Evolutionary conservation across 2,329 filamentous ascomycete species (phyloP).

Genomic region (Scedosporium minutisporum): DNA sequence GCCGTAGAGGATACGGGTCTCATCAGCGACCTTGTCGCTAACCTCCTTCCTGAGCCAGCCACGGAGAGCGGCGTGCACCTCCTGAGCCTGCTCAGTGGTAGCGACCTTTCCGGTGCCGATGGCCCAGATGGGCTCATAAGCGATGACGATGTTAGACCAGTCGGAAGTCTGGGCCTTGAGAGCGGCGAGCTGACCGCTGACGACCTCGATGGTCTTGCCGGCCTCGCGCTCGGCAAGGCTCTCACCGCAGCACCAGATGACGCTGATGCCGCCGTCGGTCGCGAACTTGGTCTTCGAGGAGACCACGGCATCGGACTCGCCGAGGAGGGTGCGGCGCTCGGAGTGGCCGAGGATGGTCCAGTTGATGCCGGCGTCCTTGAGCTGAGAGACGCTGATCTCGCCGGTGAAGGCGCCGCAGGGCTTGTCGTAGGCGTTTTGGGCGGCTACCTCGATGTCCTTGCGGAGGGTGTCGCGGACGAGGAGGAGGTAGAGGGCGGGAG

Average conservation of each 20-base stretch:
- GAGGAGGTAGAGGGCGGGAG: slow-evolving; percentile 82
- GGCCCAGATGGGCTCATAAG: slow-evolving; percentile 98
- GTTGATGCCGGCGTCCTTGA: slow-evolving; percentile 77
- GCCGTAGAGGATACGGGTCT: slow-evolving; percentile 91
- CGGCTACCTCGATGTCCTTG: slow-evolving; percentile 70
- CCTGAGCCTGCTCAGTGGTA: slow-evolving; percentile 80
- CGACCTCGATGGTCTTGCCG: slow-evolving; percentile 74
- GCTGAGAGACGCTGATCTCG: slow-evolving; percentile 86
- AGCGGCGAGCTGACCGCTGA: slow-evolving; percentile 76
- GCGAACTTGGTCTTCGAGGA: slow-evolving; percentile 92
- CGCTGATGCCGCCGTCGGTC: slow-evolving; percentile 73
- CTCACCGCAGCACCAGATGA: slow-evolving; percentile 98
- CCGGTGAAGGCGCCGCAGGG: slow-evolving; percentile 95
- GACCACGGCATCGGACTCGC: slow-evolving; percentile 77
- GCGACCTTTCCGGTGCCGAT: slow-evolving; percentile 91
- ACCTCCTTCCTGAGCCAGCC: slow-evolving; percentile 77
- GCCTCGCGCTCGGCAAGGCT: slow-evolving; percentile 85
- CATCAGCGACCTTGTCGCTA: slow-evolving; percentile 63
- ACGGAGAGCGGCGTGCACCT: slow-evolving; percentile 87
- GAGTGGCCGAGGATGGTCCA: slow-evolving; percentile 94
- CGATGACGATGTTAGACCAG: slow-evolving; percentile 92
- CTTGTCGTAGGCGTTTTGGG: slow-evolving; percentile 97
- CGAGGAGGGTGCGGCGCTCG: slow-evolving; percentile 82
- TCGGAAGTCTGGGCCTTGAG: slow-evolving; percentile 68
- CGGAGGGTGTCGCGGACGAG: slow-evolving; percentile 72